Base-by-base conservation (phyloP, 768 basidiomycete species). In the Ramaria rubella region DNA sequence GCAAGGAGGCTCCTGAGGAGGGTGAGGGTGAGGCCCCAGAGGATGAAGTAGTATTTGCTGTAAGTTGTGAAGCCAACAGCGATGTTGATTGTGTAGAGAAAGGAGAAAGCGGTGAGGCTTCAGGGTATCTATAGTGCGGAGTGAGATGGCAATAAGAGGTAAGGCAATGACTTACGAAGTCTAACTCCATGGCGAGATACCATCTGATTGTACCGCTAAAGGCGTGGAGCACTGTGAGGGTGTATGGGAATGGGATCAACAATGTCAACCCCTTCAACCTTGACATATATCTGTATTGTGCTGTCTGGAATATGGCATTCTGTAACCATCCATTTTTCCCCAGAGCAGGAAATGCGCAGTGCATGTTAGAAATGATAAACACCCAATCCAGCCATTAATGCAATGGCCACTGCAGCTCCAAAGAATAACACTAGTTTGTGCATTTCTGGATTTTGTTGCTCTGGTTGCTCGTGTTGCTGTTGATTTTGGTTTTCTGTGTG, bases 171-270 rank as follows among this genome's bases (percentile, higher is more conserved):
- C 73, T 65, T 58, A 74, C 73, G 65, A 85, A 90, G 19, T 82
- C 82, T 36, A 74, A 69, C 19, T 79, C 75, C 14, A 86, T 71
- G 1, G 91, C 76, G 23, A 85, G 55, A 58, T 78, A 78, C n/a
- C 88, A 88, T 11, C 96, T 95, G 17, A 90, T 69, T 24, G 85
- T 80, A 0, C 94, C 92, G 60, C 85, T 90, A 12, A 97, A 75
- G 3, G 95, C 87, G 66, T 98, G 95, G 4, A 96, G 63, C 5
- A 92, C 94, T 1, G 95, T 97, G 23, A 99, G 79, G 2, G 92
- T 89, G 75, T 97, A 98, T 2, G 95, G 94, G 64, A 91, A 98
- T 0, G 96, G 96, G 67, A 98, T n/a, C n/a, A n/a, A n/a, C n/a
- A n/a, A n/a, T n/a, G n/a, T n/a, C n/a, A n/a, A n/a, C n/a, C n/a